Percentiles rank a stretch among this genome's conserved stretches.
These are phyloP conservation scores for Heliamphora exappendiculata DNA, from an alignment of 148 eudicot species.

Conservation along the genomic window DNA sequence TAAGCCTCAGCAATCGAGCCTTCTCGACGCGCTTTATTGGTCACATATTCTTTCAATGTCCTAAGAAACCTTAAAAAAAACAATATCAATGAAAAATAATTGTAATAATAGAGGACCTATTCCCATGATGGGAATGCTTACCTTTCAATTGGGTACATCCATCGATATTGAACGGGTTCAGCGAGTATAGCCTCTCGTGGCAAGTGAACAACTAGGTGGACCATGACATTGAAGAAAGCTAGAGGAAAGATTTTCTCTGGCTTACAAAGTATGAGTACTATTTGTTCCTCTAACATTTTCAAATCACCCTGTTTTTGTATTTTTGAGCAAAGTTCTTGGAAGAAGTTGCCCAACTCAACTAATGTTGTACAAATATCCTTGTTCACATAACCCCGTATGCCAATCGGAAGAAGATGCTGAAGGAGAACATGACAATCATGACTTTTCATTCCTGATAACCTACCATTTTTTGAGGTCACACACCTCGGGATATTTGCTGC, in stretches of 20 bases:
- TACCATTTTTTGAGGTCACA: background rate
- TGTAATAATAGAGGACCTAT: background rate
- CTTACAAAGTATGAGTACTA: background rate
- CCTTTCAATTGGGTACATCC: constrained; percentile 19
- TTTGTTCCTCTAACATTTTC: background rate
- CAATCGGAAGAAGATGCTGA: background rate
- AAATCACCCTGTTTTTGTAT: background rate
- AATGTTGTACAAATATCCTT: background rate
- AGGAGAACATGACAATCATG: constrained; percentile 3
- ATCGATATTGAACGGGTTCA: constrained; percentile 15
- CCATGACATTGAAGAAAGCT: constrained; percentile 10
- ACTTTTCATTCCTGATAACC: background rate
- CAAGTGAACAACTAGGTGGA: constrained; percentile 10
- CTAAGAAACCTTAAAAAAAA: background rate
- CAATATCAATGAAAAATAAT: background rate
- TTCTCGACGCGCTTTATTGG: constrained; percentile 8
- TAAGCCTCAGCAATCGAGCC: constrained; percentile 7
- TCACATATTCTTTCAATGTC: background rate
- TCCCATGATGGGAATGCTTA: background rate
- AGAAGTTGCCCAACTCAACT: background rate
- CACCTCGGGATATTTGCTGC: background rate
- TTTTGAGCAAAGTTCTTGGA: background rate
- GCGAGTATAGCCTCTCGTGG: constrained; percentile 10
- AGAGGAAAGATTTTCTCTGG: constrained; percentile 12
- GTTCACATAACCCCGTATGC: background rate